Conservation (phyloP, 1,139 yeast species). For the Saccharomyces hybrid region DNA sequence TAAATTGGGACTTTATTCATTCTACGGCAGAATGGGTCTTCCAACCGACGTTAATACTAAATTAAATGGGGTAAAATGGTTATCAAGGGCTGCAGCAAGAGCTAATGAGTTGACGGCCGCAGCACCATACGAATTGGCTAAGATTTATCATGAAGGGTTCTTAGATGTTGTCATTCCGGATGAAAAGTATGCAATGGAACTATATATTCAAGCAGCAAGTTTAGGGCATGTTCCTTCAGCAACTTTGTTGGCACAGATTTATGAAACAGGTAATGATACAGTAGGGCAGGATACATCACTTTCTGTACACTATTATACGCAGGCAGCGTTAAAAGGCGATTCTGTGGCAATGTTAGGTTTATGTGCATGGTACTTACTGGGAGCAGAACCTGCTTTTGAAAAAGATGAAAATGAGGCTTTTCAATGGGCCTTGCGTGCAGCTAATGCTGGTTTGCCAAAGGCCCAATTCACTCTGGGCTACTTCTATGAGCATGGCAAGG, state of each 20-base stretch:
- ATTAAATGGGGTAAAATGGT: constrained; percentile 88
- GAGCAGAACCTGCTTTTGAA: constrained; percentile 74
- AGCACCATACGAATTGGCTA: constrained; percentile 89
- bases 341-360: constrained; percentile 84
- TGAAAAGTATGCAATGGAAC: constrained; percentile 73
- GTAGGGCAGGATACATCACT: constrained; percentile 79
- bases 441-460: constrained; percentile 61
- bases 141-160: constrained; percentile 77
- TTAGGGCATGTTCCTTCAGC: constrained; percentile 80
- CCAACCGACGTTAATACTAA: constrained; percentile 60
- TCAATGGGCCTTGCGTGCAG: constrained; percentile 91
- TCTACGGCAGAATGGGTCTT: constrained; percentile 78
- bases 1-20: constrained; percentile 80
- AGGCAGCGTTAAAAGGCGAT: constrained; percentile 85
- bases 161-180: constrained; percentile 83
- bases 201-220: constrained; percentile 84
- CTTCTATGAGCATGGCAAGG: constrained; percentile 82
- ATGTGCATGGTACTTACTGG: constrained; percentile 95
- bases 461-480: constrained; percentile 86
- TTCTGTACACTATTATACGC: constrained; percentile 86
- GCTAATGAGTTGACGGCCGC: constrained; percentile 83
- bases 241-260: constrained; percentile 69
- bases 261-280: constrained; percentile 71
- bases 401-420: constrained; percentile 81
- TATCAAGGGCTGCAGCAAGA: constrained; percentile 74